Percentiles rank a stretch among this genome's conserved stretches.
Evolutionary conservation across 192 early-diverging fungal genomes (phyloP).

Genomic region (Funneliformis geosporum): DNA sequence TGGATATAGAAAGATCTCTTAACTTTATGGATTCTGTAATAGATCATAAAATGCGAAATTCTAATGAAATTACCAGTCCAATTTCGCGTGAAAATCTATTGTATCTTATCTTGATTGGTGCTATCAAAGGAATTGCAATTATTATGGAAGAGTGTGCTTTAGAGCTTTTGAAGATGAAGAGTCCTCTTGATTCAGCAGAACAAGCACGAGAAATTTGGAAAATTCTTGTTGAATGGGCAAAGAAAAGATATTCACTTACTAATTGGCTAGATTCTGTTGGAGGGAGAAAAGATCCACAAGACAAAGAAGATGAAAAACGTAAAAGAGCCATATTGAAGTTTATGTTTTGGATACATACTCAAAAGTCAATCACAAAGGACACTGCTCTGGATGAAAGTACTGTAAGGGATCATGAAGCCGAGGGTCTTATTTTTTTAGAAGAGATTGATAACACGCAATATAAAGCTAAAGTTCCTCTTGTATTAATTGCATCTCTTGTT

Average conservation of each 20-base stretch:
- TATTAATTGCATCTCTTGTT: neutral
- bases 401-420: neutral
- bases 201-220: neutral
- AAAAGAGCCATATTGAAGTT: neutral
- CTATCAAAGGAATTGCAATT: constrained; percentile 4
- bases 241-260: neutral
- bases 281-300: constrained; percentile 10
- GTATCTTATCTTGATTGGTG: neutral
- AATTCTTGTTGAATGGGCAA: constrained; percentile 7
- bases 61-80: neutral
- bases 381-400: constrained; percentile 1
- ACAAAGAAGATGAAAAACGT: neutral
- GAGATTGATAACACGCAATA: neutral
- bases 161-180: neutral
- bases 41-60: neutral
- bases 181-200: neutral
- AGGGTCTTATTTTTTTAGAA: constrained; percentile 12
- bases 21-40: constrained; percentile 17
- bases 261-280: neutral
- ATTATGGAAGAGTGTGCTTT: neutral
- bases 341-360: neutral
- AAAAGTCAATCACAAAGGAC: neutral
- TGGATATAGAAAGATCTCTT: neutral
- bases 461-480: neutral
- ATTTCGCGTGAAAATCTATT: neutral